Evolutionary conservation across 495 filamentous ascomycete species (phyloP).

Genomic region (Staphylotrichum longicolle): DNA sequence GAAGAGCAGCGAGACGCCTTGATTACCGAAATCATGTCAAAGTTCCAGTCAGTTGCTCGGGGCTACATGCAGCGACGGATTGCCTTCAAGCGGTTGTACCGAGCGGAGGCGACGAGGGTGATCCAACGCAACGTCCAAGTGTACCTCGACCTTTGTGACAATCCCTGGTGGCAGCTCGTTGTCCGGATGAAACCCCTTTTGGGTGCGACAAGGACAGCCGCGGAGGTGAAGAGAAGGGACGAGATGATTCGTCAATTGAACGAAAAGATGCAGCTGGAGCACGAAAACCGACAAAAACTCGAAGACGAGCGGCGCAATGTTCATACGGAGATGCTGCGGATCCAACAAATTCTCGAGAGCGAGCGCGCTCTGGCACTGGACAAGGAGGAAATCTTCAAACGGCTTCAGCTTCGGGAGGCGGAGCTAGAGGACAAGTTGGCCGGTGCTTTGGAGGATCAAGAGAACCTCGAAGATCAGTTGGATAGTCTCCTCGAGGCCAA

Average conservation of each 20-base stretch:
- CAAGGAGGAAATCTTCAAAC: conserved; percentile 97
- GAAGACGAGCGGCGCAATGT: conserved; percentile 91
- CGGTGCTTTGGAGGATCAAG: conserved; percentile 92
- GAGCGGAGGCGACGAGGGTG: conserved; percentile 90
- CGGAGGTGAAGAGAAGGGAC: conserved; percentile 90
- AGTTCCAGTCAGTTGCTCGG: conserved; percentile 89
- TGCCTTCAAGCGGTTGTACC: conserved; percentile 87
- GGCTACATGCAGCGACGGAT: conserved; percentile 86
- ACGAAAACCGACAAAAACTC: conserved; percentile 69
- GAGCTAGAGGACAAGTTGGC: conserved; percentile 89
- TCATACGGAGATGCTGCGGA: conserved; percentile 79
- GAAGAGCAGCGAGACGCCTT: conserved; percentile 92
- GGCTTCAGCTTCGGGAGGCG: conserved; percentile 82
- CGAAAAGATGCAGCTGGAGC: conserved; percentile 74
- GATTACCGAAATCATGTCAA: conserved; percentile 86
- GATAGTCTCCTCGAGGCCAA: conserved; percentile 87
- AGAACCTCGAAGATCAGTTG: conserved; percentile 86
- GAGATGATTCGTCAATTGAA: conserved; percentile 87
- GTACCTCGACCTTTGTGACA: conserved; percentile 82
- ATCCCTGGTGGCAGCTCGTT: conserved; percentile 95
- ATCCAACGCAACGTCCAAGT: conserved; percentile 91
- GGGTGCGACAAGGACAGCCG: conserved; percentile 83
- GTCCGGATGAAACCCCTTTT: conserved; percentile 94
- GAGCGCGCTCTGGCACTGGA: conserved; percentile 92
- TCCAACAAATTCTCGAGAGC: conserved; percentile 91